A percentile compares a stretch with the other conserved stretches of the same genome.
Conservation (phyloP, 768 basidiomycete genomes). For the Trametes cingulata region DNA sequence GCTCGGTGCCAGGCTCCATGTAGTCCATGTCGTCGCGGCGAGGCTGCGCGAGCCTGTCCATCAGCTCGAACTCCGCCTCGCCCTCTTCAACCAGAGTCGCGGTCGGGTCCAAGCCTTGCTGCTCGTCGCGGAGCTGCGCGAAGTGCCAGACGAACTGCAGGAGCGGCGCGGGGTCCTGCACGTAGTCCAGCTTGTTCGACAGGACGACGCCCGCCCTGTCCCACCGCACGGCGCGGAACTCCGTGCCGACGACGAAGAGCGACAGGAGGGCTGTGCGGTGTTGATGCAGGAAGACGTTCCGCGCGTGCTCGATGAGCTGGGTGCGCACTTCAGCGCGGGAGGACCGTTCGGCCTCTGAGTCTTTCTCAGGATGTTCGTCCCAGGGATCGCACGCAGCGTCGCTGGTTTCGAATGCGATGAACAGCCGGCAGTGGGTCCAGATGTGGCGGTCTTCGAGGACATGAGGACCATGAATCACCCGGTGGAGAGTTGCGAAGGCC, state of each 20-base stretch:
- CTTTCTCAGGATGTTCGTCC: not conserved
- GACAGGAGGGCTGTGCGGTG: not conserved
- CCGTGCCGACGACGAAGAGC: not conserved
- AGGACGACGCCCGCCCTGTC: not conserved
- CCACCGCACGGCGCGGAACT: conserved; percentile 1
- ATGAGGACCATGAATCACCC: too few species aligned
- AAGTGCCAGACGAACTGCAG: not conserved
- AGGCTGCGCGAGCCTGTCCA: not conserved
- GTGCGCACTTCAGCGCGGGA: not conserved
- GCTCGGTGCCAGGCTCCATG: too few species aligned
- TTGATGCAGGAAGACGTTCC: not conserved
- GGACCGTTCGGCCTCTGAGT: not conserved
- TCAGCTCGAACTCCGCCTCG: not conserved
- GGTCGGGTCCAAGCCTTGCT: not conserved
- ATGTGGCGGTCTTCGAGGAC: not conserved
- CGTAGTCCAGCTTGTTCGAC: not conserved
- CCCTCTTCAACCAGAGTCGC: not conserved
- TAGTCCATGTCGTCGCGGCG: not conserved
- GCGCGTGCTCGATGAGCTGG: not conserved
- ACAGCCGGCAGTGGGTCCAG: not conserved
- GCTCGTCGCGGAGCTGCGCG: not conserved
- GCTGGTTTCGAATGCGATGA: not conserved
- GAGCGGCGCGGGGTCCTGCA: not conserved
- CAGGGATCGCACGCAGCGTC: not conserved
- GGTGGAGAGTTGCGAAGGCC: too few species aligned